phyloP scores from a whole-genome alignment of 2,329 filamentous ascomycete species.

The Curvularia sp. region DNA sequence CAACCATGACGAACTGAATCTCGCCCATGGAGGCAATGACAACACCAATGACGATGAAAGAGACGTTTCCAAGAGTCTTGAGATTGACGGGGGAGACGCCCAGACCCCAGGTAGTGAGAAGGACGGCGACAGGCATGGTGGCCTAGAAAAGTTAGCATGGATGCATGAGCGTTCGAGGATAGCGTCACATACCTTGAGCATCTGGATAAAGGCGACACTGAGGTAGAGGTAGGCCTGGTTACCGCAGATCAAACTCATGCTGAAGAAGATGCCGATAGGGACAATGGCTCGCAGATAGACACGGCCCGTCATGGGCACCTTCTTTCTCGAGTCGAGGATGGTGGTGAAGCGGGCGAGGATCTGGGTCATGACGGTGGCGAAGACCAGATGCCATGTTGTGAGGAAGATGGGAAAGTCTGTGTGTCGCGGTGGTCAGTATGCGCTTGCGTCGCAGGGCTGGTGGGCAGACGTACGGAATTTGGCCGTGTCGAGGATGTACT shows the following conservation, averaged over 20 bases:
- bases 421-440: conserved; percentile 37
- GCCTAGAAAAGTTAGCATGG: conserved; percentile 62
- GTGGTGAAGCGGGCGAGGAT: conserved; percentile 87
- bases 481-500: conserved; percentile 89
- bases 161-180: too few relatives aligned
- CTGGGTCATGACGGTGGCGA: conserved; percentile 94
- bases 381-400: conserved; percentile 87
- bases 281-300: conserved; percentile 94
- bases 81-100: conserved; percentile 84
- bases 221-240: conserved; percentile 96
- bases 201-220: conserved; percentile 96
- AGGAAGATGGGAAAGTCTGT: conserved; percentile 69
- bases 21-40: conserved; percentile 94
- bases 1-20: conserved; percentile 86
- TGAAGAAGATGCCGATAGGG: conserved; percentile 95
- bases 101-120: conserved; percentile 87
- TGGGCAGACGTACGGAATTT: conserved; percentile 74
- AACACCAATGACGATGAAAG: conserved; percentile 92
- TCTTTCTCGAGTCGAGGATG: conserved; percentile 91
- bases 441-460: conserved; percentile 5
- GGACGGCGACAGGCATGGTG: conserved; percentile 91
- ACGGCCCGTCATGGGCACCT: conserved; percentile 94
- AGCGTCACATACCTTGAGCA: conserved; percentile 77
- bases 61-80: conserved; percentile 90
- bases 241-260: conserved; percentile 92